A percentile compares a stretch with the other conserved stretches of the same genome.
These are phyloP conservation scores for Eucalyptus leucophloia DNA, from an alignment of 345 rosid genomes.

Conservation along the genomic window DNA sequence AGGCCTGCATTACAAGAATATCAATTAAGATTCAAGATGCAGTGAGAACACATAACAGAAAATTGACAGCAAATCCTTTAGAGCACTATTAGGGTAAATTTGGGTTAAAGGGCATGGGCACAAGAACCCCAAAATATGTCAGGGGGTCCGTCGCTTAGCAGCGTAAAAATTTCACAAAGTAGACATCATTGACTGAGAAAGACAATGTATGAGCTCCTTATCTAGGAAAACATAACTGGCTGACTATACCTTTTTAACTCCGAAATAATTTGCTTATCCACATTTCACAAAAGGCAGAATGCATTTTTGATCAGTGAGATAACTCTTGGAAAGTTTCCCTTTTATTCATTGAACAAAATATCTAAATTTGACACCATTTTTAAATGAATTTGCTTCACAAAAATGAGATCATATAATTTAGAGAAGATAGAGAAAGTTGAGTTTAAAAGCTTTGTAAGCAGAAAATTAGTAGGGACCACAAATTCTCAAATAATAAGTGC, in stretches of 20 bases:
- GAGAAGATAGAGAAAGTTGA: background rate
- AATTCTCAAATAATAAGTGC: background rate
- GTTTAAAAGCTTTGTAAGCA: background rate
- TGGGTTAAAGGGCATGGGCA: background rate
- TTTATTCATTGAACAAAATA: background rate
- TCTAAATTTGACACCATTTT: background rate
- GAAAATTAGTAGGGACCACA: background rate
- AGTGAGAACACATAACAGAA: background rate
- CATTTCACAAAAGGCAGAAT: background rate
- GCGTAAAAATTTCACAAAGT: background rate
- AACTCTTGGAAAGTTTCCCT: background rate
- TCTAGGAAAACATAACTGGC: background rate
- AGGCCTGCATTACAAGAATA: slow-evolving; percentile 44
- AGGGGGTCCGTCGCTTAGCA: background rate
- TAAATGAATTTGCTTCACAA: background rate
- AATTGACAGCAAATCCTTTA: background rate
- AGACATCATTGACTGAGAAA: background rate
- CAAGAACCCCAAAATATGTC: background rate
- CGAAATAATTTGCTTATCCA: background rate
- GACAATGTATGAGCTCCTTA: background rate
- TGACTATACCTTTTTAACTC: background rate
- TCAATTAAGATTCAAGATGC: background rate
- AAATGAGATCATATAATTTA: background rate
- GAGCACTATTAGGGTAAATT: background rate
- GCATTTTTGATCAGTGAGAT: background rate